phyloP scores from a whole-genome alignment of 257 asterid genomes.

The Jaltomata sinuosa region DNA sequence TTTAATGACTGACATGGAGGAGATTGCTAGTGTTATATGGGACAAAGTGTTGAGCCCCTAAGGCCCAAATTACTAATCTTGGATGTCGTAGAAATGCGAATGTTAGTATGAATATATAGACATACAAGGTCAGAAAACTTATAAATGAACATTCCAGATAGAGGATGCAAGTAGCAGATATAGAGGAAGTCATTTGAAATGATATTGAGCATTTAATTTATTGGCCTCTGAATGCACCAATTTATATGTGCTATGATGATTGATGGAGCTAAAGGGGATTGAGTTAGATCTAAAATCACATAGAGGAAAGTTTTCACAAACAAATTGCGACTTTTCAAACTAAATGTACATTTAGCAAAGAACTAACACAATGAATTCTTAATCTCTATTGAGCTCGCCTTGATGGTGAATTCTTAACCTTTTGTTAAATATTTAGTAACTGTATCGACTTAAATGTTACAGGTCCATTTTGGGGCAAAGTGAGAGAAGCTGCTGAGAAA shows the following conservation, averaged over 20 bases:
- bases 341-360: background rate
- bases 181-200: background rate
- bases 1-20: background rate
- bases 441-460: background rate
- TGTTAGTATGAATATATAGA: background rate
- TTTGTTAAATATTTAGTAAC: background rate
- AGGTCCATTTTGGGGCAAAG: constrained; percentile 2
- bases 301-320: background rate
- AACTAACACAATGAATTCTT: background rate
- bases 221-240: background rate
- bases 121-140: background rate
- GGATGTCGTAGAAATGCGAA: background rate
- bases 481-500: constrained; percentile 3
- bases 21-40: background rate
- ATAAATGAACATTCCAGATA: background rate
- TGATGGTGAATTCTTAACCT: background rate
- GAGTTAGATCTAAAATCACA: background rate
- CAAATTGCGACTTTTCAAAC: background rate
- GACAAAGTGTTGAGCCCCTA: background rate
- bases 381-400: background rate
- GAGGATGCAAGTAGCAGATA: background rate
- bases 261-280: background rate
- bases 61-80: background rate
- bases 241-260: background rate
- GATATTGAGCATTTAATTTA: background rate